Conservation (phyloP, 2,329 filamentous ascomycete genomes). For the Aspergillus novoparasiticus region DNA sequence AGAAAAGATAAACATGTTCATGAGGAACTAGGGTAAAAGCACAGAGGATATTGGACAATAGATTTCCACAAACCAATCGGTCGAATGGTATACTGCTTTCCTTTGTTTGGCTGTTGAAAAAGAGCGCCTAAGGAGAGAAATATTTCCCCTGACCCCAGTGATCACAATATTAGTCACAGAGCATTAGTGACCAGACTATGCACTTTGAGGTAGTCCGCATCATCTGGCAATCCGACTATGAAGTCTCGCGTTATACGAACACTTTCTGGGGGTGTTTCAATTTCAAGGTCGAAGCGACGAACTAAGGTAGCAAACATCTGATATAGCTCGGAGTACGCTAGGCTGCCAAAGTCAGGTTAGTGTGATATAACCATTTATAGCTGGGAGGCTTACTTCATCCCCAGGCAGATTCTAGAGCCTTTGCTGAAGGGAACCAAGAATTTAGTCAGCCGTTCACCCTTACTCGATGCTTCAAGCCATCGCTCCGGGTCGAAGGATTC, state of each 20-base stretch:
- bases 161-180: background rate
- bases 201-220: background rate
- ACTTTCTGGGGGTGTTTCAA: constrained; percentile 30
- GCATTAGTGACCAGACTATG: background rate
- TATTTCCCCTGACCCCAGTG: background rate
- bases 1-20: background rate
- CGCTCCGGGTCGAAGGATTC: constrained; percentile 35
- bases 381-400: constrained; percentile 36
- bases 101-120: background rate
- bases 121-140: background rate
- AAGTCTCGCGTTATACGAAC: constrained; percentile 27
- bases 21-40: too few species aligned
- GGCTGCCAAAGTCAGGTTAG: constrained; percentile 15
- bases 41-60: background rate
- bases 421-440: constrained; percentile 38
- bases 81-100: too few species aligned
- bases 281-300: constrained; percentile 28
- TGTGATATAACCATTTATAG: background rate
- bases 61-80: rapidly evolving
- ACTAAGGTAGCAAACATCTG: constrained; percentile 27
- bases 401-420: constrained; percentile 47
- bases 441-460: constrained; percentile 31
- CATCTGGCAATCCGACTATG: constrained; percentile 4
- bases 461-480: constrained; percentile 30
- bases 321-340: constrained; percentile 36